Percentiles rank a stretch among this genome's conserved stretches.
Evolutionary conservation across 768 basidiomycete species (phyloP).

Genomic region (Hydnomerulius pinastri): DNA sequence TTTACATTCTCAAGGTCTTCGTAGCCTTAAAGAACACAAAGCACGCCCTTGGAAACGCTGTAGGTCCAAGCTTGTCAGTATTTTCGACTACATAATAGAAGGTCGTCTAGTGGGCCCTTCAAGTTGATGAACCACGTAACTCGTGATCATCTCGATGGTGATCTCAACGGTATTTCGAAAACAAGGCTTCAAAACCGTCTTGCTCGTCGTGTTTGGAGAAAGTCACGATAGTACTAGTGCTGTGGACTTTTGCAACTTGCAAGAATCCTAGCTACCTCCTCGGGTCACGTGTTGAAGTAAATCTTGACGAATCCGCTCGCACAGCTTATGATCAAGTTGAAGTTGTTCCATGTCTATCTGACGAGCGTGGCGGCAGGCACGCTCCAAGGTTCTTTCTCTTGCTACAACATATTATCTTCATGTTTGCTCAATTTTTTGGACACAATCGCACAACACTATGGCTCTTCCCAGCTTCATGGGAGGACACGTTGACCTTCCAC

Average conservation of each 20-base stretch:
- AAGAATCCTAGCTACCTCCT: too few species aligned
- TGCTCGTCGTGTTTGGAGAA: too few species aligned
- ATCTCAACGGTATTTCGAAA: background rate
- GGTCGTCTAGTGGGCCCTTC: background rate
- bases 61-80: background rate
- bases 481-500: constrained; percentile 17
- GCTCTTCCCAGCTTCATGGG: constrained; percentile 6
- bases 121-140: background rate
- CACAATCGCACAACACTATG: background rate
- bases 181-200: too few species aligned
- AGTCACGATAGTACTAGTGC: too few species aligned
- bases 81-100: background rate
- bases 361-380: background rate
- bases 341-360: too few species aligned
- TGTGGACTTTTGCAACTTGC: too few species aligned
- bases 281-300: too few species aligned
- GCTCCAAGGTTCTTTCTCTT: background rate
- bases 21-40: background rate
- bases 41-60: background rate
- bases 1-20: background rate
- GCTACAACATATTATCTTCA: background rate
- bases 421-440: background rate
- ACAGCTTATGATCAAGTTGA: too few species aligned
- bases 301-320: too few species aligned
- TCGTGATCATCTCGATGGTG: background rate